Base-by-base conservation (phyloP, 495 filamentous ascomycete genomes). In the Trichoderma virens region DNA sequence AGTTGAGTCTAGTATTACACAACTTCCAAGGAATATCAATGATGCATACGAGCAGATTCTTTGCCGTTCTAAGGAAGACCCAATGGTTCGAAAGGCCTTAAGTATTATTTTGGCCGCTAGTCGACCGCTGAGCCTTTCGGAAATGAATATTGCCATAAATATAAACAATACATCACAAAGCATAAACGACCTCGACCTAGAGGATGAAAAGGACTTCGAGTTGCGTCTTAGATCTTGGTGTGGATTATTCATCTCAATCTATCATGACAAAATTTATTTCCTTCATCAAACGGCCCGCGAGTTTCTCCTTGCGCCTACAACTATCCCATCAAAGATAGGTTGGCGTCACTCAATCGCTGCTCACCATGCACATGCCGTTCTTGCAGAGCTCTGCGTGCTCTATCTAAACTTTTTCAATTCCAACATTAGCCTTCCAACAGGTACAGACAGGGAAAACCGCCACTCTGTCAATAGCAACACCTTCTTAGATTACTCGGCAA, bases 401-500 rank as follows among this genome's bases (percentile, higher is more conserved):
- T 75, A 75, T 65, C 67, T 77, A 13, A 30, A 54, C 27, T 18
- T 45, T 20, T 27, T 63, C 18, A 30, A 43, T 18, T 61, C 28
- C 31, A 20, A 25, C 18, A 31, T 3, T 27, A n/a, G n/a, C 23
- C 9, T 32, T 60, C 16, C 1, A 30, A n/a, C n/a, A n/a, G n/a
- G n/a, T n/a, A 28, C 2, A 16, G 28, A 60, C 23, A 41, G 16
- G 14, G 60, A 62, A 3, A 5, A 38, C 0, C 6, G 20, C 2
- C 20, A 9, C 35, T 4, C 0, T 18, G 32, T 6, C 20, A 13
- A 68, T 6, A 60, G 27, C 39, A n/a, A 60, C 20, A 34, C 32
- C 62, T 75, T 76, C 45, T 60, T 77, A 4, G 63, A 71, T 32
- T 78, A 78, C 63, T 67, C 75, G 5, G 69, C 72, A 23, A 69